Evolutionary conservation across 257 asterid genomes (phyloP).

Genomic region (Fraxinus americana): DNA sequence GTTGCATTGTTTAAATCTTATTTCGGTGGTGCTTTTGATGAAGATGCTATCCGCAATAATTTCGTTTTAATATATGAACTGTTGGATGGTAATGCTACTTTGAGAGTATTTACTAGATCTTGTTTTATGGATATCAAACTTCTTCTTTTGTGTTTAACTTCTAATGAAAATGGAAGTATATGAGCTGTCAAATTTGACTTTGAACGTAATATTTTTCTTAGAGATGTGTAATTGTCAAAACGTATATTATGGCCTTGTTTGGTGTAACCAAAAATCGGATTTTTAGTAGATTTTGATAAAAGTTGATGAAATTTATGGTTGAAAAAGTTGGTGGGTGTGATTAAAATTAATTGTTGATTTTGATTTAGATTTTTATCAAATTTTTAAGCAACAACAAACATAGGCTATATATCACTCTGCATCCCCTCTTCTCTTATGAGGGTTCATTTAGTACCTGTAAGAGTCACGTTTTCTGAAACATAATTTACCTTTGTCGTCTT

Average conservation of each 20-base stretch:
- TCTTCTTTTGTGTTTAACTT: background rate
- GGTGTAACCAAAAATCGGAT: no score
- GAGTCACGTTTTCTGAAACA: slow-evolving; percentile 21
- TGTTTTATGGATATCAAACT: background rate
- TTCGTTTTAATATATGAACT: slow-evolving; percentile 94
- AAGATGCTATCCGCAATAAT: slow-evolving; percentile 98
- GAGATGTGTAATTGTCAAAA: background rate
- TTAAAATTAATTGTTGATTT: no score
- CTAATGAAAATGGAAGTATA: background rate
- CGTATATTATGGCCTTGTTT: background rate
- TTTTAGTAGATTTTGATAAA: no score
- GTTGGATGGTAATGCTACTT: slow-evolving; percentile 78
- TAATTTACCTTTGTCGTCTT: background rate
- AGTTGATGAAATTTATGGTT: no score
- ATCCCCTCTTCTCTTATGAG: background rate
- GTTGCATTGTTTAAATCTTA: slow-evolving; percentile 91
- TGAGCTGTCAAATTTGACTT: background rate
- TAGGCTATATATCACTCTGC: no score
- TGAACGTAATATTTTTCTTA: background rate
- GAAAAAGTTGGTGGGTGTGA: no score
- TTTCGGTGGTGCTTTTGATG: slow-evolving; percentile 98
- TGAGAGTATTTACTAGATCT: slow-evolving; percentile 9
- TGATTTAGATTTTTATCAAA: no score
- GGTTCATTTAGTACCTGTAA: background rate
- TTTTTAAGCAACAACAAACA: no score